Base-by-base conservation (phyloP, 345 rosid genomes). In the Eucalyptus virginea region DNA sequence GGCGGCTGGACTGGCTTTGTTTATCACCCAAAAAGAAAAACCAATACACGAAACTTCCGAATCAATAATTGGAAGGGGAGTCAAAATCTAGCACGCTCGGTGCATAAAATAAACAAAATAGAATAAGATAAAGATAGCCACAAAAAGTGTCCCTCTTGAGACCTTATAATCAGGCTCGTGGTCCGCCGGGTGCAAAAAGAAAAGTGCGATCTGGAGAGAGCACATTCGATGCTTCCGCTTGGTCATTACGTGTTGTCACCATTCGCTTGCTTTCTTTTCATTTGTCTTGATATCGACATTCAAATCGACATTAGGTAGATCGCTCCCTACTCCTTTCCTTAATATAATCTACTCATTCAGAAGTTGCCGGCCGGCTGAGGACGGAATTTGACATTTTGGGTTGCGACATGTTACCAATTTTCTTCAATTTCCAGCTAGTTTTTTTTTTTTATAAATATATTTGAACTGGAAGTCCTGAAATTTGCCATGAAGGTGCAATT, bases 401-500 rank as follows among this genome's bases (percentile, higher is more conserved):
- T 40, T 24, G 44, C 9, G 3, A 77, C 28, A 2, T 77, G 15
- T 40, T 77, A 12, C 17, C 47, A 21, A 77, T 11, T 21, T 77
- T 42, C 47, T 21, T 42, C 44, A 18, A 72, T 37, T 19, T 19
- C 23, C 5, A 77, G 3, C 23, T 37, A 77, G 10, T n/a, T 30
- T 54, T 17, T 51, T 30, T n/a, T 4, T n/a, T 13, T 30, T 4
- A 14, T 62, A 14, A 4, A 67, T 52, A 56, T 56, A 56, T 9
- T 9, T 56, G 62, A 56, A 0, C 0, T 1, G 0, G 1, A 56
- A 56, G 6, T 56, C 62, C 6, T 56, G 24, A 56, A 56, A 56
- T 56, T 56, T 56, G 1, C 0, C 1, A 9, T 9, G 1, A 24
- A 56, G 0, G 3, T 56, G 1, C 11, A 56, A 56, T 56, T 1